A percentile compares a stretch with the other conserved stretches of the same genome.
phyloP scores from a whole-genome alignment of 2,329 filamentous ascomycete species.

The Blastomyces parvus region DNA sequence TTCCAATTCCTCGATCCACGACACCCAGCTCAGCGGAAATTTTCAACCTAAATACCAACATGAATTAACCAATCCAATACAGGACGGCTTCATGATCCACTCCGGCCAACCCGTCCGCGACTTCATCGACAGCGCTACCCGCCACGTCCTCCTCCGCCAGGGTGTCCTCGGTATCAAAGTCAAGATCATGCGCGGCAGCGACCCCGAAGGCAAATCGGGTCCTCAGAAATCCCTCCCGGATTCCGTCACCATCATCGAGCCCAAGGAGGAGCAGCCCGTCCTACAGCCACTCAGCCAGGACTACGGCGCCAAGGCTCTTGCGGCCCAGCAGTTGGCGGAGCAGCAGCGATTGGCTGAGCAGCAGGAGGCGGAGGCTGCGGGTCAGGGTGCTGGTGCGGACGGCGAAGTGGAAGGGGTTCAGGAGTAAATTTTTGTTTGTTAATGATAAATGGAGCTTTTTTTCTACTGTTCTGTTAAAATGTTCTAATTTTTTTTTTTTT shows the following conservation, averaged over 20 bases:
- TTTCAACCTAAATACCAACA: not conserved
- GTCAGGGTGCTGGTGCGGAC: slow-evolving; percentile 11
- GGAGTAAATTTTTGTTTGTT: slow-evolving; percentile 30
- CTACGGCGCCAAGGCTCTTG: slow-evolving; percentile 86
- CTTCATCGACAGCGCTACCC: slow-evolving; percentile 97
- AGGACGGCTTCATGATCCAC: slow-evolving; percentile 99
- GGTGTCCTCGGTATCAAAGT: slow-evolving; percentile 99
- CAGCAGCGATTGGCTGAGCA: slow-evolving; percentile 51
- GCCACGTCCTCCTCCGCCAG: slow-evolving; percentile 98
- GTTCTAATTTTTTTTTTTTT: not conserved
- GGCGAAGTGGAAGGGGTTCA: slow-evolving; percentile 36
- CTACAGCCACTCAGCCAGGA: slow-evolving; percentile 95
- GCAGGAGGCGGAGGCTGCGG: slow-evolving; percentile 38
- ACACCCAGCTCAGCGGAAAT: not conserved
- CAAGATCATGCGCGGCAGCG: slow-evolving; percentile 99
- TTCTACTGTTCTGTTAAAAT: not conserved
- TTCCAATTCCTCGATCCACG: not conserved
- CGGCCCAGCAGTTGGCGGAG: slow-evolving; percentile 48
- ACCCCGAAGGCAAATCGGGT: slow-evolving; percentile 98
- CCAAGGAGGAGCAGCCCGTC: slow-evolving; percentile 96
- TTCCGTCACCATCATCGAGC: slow-evolving; percentile 98
- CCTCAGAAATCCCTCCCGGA: slow-evolving; percentile 96
- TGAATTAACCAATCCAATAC: slow-evolving; percentile 7
- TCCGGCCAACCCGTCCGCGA: slow-evolving; percentile 98
- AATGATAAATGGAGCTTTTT: not conserved